Base-by-base conservation (phyloP, 2,329 filamentous ascomycete genomes). In the Dactylella cylindrospora region DNA sequence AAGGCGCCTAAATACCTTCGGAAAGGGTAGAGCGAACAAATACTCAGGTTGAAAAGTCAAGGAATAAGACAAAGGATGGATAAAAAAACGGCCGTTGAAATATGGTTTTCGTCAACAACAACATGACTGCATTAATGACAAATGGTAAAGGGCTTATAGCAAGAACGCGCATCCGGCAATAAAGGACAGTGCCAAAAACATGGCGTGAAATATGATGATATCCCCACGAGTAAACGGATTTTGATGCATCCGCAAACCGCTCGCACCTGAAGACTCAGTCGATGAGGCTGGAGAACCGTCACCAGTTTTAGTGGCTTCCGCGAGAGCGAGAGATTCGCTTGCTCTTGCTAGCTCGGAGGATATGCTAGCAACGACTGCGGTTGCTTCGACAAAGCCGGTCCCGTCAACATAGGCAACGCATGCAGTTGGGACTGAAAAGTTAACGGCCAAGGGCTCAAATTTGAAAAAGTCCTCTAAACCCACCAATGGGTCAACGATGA, bases 371-470 rank as follows among this genome's bases (percentile, higher is more conserved):
- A 38, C 47, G 17, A 51, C 20, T 6, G 10, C 36, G 2, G 47
- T 51, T 3, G 36, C 47, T 2, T 23, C 26, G 1, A 52, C 47
- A 13, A 52, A 17, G 8, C 36, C 36, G 1, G 26, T 43, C 3
- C 36, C 36, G 8, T n/a, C 20, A n/a, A 52, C 12, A 23, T 43
- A 20, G 9, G 38, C 36, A 6, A 52, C 20, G 10, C 47, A 52
- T 4, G 25, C 8, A 3, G 47, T 51, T 5, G 47, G 47, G n/a
- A 29, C 35, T 2, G 35, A 6, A 20, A 51, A 33, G 4, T 35
- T 43, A 8, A n/a, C 36, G 10, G 47, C 36, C 9, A 41, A 10
- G 1, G 47, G 36, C n/a, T 8, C 15, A 20, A 25, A 33, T n/a
- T 13, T 22, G n/a, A 17, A 13, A 2, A 36, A 33, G 17, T 36